Base-by-base conservation (phyloP, 2,329 filamentous ascomycete species). In the Aphanoascus verrucosus region DNA sequence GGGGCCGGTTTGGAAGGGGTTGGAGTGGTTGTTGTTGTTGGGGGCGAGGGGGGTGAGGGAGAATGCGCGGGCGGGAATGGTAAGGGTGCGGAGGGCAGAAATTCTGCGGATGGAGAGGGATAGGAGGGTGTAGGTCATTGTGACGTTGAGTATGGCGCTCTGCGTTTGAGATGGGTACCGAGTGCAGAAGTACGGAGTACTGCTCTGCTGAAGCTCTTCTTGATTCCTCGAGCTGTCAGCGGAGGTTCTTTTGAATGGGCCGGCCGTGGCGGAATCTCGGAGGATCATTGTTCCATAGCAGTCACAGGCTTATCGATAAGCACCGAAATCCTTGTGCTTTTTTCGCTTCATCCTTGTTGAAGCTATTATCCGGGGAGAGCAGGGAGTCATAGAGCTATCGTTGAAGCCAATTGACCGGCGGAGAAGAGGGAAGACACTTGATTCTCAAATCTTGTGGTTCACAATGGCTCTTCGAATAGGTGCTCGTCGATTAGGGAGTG, bases 1-100 rank as follows among this genome's bases (percentile, higher is more conserved):
- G 20, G 91, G 87, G 11, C 75, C 74, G 34, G 59, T 59, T 43
- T 57, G 58, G 62, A 72, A 71, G 20, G 65, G 60, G 48, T 64
- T 63, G 32, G 63, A 58, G 51, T 65, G 59, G 54, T 56, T n/a
- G n/a, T n/a, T n/a, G n/a, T n/a, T n/a, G n/a, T n/a, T 56, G 42
- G 52, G 58, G 17, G 49, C 58, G 59, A 58, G 61, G 60, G 54
- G 15, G 32, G 48, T 40, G 5, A 42, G 28, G 38, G 53, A 49
- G 28, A 52, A 54, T n/a, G 47, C 20, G 15, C 40, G 28, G n/a
- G 38, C 7, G 17, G 47, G 5, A 7, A 38, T 40, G 19, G n/a
- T 5, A n/a, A 23, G 12, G 7, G 35, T 15, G 34, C 31, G 53
- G 14, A 4, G 35, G 40, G 23, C 17, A 7, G 17, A 31, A 1